A percentile compares a stretch with the other conserved stretches of the same genome.
Conservation (phyloP, 352 stramenopile species). For the Phytopythium montanum region DNA sequence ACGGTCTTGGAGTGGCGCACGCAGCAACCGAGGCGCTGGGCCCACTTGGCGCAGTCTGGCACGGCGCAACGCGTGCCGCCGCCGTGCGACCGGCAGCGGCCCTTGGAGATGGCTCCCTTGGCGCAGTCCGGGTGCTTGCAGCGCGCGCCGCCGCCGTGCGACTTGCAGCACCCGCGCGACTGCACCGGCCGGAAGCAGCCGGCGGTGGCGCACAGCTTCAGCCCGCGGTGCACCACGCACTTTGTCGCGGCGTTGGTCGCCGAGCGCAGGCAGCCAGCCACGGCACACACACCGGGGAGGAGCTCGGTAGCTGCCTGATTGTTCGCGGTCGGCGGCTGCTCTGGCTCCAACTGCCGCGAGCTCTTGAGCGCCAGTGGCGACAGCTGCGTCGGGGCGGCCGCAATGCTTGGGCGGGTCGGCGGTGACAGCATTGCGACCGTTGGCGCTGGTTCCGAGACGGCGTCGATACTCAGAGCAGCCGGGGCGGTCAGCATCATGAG, state of each 20-base stretch:
- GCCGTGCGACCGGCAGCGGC: conserved; percentile 46
- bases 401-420: neutral
- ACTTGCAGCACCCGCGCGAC: conserved; percentile 53
- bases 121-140: conserved; percentile 44
- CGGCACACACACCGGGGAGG: conserved; percentile 24
- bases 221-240: conserved; percentile 40
- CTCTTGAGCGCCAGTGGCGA: conserved; percentile 18
- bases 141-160: conserved; percentile 48
- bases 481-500: conserved; percentile 1
- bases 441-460: neutral
- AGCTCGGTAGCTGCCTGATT: too few relatives aligned
- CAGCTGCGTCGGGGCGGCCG: conserved; percentile 2
- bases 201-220: conserved; percentile 34
- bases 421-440: neutral
- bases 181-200: conserved; percentile 42
- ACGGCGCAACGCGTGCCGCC: conserved; percentile 47
- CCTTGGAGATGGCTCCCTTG: conserved; percentile 51
- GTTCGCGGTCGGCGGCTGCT: neutral
- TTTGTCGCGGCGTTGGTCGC: conserved; percentile 16
- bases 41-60: conserved; percentile 40
- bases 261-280: conserved; percentile 29
- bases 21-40: conserved; percentile 39
- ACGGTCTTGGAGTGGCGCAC: conserved; percentile 36
- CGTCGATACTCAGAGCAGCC: neutral
- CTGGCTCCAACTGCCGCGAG: conserved; percentile 4